A percentile compares a stretch with the other conserved stretches of the same genome.
Conservation (phyloP, 2,329 filamentous ascomycete species). For the Venturia nashicola region DNA sequence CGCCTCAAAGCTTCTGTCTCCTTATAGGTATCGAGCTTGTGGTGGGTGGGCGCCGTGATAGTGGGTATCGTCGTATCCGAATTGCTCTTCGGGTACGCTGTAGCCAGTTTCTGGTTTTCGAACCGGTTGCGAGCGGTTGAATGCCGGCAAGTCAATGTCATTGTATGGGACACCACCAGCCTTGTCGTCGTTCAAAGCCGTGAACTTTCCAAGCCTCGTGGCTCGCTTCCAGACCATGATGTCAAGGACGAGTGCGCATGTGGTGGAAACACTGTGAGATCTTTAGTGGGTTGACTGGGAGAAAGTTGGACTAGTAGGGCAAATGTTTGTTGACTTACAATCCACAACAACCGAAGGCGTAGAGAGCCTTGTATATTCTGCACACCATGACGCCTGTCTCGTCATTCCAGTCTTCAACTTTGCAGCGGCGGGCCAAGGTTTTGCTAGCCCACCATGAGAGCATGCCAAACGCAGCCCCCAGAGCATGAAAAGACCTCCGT, state of each 20-base stretch:
- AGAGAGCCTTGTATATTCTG: conserved; percentile 47
- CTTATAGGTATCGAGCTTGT: not conserved
- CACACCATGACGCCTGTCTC: conserved; percentile 44
- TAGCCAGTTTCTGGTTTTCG: conserved; percentile 23
- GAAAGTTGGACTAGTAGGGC: not conserved
- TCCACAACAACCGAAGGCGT: conserved; percentile 40
- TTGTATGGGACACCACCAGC: conserved; percentile 13
- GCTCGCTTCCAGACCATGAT: conserved; percentile 33
- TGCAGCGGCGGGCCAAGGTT: conserved; percentile 41
- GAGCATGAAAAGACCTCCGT: conserved; percentile 34
- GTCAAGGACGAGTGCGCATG: conserved; percentile 38
- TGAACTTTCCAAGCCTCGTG: conserved; percentile 35
- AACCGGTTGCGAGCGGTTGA: conserved; percentile 20
- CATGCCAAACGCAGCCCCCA: conserved; percentile 42
- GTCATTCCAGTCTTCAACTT: conserved; percentile 38
- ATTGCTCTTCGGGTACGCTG: conserved; percentile 29
- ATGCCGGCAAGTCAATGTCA: conserved; percentile 11
- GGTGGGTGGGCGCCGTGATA: conserved; percentile 2
- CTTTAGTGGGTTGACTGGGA: not conserved
- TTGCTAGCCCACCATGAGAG: conserved; percentile 41
- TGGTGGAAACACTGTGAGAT: conserved; percentile 27
- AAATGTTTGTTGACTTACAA: conserved; percentile 19
- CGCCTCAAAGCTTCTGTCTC: not conserved
- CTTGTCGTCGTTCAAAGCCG: conserved; percentile 30
- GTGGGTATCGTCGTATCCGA: conserved; percentile 20